Evolutionary conservation across 2,329 filamentous ascomycete genomes (phyloP).

Genomic region (Chrysoporthe deuterocubensis): DNA sequence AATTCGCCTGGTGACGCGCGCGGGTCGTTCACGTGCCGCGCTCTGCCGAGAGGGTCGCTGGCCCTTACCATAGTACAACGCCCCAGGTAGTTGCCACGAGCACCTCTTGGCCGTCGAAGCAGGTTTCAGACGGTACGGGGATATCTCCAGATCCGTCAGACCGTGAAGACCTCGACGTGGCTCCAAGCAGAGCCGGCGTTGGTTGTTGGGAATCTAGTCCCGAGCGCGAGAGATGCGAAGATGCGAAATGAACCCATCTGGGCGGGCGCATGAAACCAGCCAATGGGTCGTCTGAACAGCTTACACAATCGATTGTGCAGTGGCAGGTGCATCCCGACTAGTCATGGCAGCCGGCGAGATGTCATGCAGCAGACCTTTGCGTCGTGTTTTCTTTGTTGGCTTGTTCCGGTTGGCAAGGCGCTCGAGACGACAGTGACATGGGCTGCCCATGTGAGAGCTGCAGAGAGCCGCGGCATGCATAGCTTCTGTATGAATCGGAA

Average conservation of each 20-base stretch:
- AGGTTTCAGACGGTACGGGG: constrained; percentile 9
- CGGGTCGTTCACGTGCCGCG: constrained; percentile 11
- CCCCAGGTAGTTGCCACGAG: constrained; percentile 6
- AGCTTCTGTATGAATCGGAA: constrained; percentile 10
- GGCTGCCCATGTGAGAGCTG: constrained; percentile 25
- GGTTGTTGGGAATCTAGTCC: constrained; percentile 15
- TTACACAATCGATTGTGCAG: constrained; percentile 19
- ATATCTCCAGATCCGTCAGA: constrained; percentile 11
- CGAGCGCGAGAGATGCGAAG: constrained; percentile 16
- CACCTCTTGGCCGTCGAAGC: neutral
- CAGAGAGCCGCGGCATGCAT: constrained; percentile 21
- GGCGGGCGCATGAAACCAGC: constrained; percentile 12
- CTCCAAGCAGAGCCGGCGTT: constrained; percentile 15
- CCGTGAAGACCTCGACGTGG: constrained; percentile 3
- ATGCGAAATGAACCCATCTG: constrained; percentile 26
- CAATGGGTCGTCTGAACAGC: constrained; percentile 16
- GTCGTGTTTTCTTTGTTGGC: constrained; percentile 21
- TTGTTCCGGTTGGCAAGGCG: constrained; percentile 20
- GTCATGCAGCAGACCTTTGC: constrained; percentile 23
- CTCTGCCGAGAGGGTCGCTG: constrained; percentile 18
- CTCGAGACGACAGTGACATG: constrained; percentile 13
- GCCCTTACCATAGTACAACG: constrained; percentile 3
- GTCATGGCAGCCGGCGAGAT: constrained; percentile 17
- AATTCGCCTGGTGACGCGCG: constrained; percentile 12
- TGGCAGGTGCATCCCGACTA: constrained; percentile 18